A percentile compares a stretch with the other conserved stretches of the same genome.
phyloP scores from a whole-genome alignment of 768 basidiomycete genomes.

The Sporobolomyces phaffii region DNA sequence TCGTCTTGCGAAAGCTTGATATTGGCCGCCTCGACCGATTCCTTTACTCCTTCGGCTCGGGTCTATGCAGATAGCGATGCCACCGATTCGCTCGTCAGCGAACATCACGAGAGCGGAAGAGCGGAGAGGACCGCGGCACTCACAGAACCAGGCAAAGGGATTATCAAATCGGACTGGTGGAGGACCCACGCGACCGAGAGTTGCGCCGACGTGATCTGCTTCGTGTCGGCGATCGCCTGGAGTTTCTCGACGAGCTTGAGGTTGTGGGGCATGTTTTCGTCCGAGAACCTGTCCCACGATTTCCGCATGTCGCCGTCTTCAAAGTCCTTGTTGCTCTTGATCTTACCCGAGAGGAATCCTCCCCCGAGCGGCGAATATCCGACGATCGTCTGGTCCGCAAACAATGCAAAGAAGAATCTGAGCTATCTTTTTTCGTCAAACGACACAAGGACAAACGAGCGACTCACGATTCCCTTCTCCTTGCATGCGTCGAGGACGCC shows the following conservation, averaged over 20 bases:
- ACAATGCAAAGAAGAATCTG: no score
- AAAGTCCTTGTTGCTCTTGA: conserved; percentile 45
- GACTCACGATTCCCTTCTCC: conserved; percentile 44
- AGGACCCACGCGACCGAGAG: conserved; percentile 48
- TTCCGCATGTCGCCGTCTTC: conserved; percentile 30
- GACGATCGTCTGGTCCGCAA: not conserved
- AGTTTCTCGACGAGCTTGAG: conserved; percentile 47
- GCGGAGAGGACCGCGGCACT: not conserved
- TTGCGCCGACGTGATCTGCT: conserved; percentile 47
- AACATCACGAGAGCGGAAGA: no score
- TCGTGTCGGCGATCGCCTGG: conserved; percentile 45
- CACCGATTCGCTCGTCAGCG: not conserved
- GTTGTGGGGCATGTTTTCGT: conserved; percentile 46
- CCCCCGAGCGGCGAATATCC: conserved; percentile 22
- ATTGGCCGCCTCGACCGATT: conserved; percentile 52
- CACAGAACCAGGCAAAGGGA: conserved; percentile 36
- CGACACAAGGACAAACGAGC: not conserved
- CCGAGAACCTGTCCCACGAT: conserved; percentile 34
- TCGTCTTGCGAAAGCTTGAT: conserved; percentile 51
- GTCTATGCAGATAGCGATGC: conserved; percentile 5
- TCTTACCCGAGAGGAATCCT: conserved; percentile 44
- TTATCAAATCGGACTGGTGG: conserved; percentile 19
- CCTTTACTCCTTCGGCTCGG: conserved; percentile 36
- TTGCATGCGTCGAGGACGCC: conserved; percentile 47
- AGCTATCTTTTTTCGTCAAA: not conserved